Evolutionary conservation across 176 grass and related monocot species (phyloP).

Genomic region (Aegilops tauschii): DNA sequence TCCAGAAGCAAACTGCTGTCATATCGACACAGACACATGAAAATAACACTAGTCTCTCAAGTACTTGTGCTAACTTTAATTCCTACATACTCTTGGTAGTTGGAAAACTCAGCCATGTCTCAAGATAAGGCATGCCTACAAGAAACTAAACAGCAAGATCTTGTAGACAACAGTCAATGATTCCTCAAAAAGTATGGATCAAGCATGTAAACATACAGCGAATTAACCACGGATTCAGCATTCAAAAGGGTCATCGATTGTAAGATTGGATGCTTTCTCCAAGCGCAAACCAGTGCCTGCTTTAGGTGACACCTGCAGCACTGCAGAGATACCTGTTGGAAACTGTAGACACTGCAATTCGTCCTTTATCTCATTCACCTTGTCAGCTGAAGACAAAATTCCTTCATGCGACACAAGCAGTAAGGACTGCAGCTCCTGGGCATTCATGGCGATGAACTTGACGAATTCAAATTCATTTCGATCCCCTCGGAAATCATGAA

Average conservation of each 20-base stretch:
- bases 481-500: neutral
- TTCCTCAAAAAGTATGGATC: neutral
- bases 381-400: neutral
- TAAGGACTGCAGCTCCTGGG: conserved; percentile 1
- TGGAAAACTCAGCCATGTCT: neutral
- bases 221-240: neutral
- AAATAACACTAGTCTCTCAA: too few relatives aligned
- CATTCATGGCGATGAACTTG: neutral
- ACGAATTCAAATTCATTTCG: neutral
- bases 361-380: neutral
- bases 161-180: neutral
- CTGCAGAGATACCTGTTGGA: neutral
- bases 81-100: neutral
- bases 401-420: neutral
- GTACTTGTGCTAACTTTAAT: neutral
- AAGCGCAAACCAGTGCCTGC: too few relatives aligned
- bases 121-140: neutral
- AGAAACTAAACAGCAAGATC: neutral
- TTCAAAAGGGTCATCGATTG: neutral
- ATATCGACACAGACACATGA: too few relatives aligned
- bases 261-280: neutral
- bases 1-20: too few relatives aligned
- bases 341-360: neutral
- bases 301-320: too few relatives aligned
- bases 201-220: neutral